phyloP scores from a whole-genome alignment of 2,329 filamentous ascomycete species.

The Plectosphaerella plurivora region DNA sequence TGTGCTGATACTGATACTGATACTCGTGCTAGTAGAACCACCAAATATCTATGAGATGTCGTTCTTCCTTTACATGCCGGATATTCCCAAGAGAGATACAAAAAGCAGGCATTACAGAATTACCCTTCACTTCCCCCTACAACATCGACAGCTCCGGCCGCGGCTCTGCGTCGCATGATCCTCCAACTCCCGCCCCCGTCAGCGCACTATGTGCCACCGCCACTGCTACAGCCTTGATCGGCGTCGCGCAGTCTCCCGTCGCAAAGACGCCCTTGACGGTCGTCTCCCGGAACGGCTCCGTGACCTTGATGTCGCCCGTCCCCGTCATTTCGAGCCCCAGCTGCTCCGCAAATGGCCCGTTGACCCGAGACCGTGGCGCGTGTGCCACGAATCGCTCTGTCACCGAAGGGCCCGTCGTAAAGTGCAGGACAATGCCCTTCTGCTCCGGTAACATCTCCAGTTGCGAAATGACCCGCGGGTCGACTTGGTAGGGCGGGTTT shows the following conservation, averaged over 20 bases:
- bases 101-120: conserved; percentile 34
- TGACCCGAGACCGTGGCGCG: conserved; percentile 30
- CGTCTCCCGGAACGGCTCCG: conserved; percentile 42
- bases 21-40: too few relatives aligned
- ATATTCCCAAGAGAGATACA: too few relatives aligned
- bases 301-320: conserved; percentile 36
- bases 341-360: conserved; percentile 35
- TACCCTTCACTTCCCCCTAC: conserved; percentile 24
- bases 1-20: too few relatives aligned
- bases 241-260: conserved; percentile 41
- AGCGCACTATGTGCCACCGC: conserved; percentile 23
- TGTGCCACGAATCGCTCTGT: conserved; percentile 35
- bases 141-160: conserved; percentile 1
- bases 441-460: conserved; percentile 21
- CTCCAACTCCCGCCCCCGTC: conserved; percentile 19
- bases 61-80: too few relatives aligned
- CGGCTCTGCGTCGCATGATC: conserved; percentile 6
- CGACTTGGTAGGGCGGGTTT: conserved; percentile 29
- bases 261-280: conserved; percentile 48
- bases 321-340: conserved; percentile 36
- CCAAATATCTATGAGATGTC: too few relatives aligned
- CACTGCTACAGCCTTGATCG: conserved; percentile 21
- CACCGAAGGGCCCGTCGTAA: conserved; percentile 31
- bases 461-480: conserved; percentile 24
- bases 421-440: conserved; percentile 27